Percentiles rank a stretch among this genome's conserved stretches.
Conservation (phyloP, 2,329 filamentous ascomycete genomes). For the Spiromastix sp. region DNA sequence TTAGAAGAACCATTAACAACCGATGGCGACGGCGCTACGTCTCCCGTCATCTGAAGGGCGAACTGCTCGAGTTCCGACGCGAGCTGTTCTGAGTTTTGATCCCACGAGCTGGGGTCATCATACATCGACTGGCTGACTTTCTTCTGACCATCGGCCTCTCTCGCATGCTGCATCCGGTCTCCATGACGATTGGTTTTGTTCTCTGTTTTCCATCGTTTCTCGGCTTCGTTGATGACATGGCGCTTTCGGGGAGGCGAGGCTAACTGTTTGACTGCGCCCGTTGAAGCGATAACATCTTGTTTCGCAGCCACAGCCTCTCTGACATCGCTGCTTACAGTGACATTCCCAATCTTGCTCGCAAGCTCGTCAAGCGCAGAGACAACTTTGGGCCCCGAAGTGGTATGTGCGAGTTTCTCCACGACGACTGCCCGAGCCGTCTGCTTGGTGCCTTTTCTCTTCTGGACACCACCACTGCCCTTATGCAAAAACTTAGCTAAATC, state of each 20-base stretch:
- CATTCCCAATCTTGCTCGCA: conserved; percentile 15
- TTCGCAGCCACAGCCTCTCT: conserved; percentile 19
- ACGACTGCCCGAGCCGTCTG: conserved; percentile 24
- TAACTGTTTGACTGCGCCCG: conserved; percentile 7
- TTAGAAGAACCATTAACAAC: background rate
- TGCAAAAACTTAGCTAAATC: conserved; percentile 12
- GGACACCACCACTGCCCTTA: conserved; percentile 22
- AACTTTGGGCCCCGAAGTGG: background rate
- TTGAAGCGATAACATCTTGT: conserved; percentile 3
- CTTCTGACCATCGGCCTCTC: conserved; percentile 4
- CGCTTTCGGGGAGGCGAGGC: conserved; percentile 29
- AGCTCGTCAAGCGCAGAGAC: background rate
- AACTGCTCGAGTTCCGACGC: conserved; percentile 33
- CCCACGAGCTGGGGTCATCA: conserved; percentile 28
- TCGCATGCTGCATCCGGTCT: conserved; percentile 4
- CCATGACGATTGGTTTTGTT: conserved; percentile 17
- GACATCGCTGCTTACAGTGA: too few relatives aligned
- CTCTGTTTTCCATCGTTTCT: conserved; percentile 28
- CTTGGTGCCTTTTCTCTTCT: conserved; percentile 24
- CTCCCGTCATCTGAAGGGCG: conserved; percentile 30
- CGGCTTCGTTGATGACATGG: conserved; percentile 30
- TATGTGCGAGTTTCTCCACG: conserved; percentile 26
- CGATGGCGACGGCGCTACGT: conserved; percentile 7
- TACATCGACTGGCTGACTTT: conserved; percentile 25
- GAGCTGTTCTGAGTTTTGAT: conserved; percentile 32